These are phyloP conservation scores for Pneumocystis wakefieldiae DNA, from an alignment of 1,139 yeast genomes.

Conservation along the genomic window DNA sequence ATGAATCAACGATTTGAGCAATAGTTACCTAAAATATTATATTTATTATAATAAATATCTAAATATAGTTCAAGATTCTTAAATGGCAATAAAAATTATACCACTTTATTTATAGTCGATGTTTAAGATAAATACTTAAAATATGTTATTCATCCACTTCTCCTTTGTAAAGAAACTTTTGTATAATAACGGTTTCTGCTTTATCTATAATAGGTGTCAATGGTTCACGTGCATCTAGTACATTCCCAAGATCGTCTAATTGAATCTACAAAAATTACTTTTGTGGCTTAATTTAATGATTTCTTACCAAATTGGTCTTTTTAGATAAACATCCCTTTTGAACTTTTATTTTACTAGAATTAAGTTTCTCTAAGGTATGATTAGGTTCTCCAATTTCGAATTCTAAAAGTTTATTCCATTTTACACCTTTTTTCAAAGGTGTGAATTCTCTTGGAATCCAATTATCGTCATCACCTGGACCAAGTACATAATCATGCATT, in stretches of 20 bases:
- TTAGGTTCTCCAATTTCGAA: slow-evolving; percentile 1
- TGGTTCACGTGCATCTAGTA: slow-evolving; percentile 5
- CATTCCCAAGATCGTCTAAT: slow-evolving; percentile 10
- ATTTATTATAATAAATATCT: not conserved
- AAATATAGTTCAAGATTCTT: not conserved
- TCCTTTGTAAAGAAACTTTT: slow-evolving; percentile 9
- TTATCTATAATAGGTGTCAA: slow-evolving; percentile 9
- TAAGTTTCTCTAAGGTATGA: slow-evolving; percentile 6
- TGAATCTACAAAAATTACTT: not conserved
- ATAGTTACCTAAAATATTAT: not conserved
- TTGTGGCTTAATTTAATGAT: not conserved
- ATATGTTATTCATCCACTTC: slow-evolving; percentile 8
- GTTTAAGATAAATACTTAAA: not conserved
- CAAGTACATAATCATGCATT: slow-evolving; percentile 6
- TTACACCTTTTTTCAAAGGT: slow-evolving; percentile 8
- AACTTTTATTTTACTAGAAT: not conserved
- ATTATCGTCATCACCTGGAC: slow-evolving; percentile 11
- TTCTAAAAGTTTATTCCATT: slow-evolving; percentile 8
- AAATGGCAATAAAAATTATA: not conserved
- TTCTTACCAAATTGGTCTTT: not conserved
- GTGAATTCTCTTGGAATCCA: slow-evolving; percentile 5
- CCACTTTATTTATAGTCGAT: not conserved
- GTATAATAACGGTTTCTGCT: slow-evolving; percentile 8
- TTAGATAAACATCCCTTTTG: slow-evolving; percentile 5
- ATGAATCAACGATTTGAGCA: not conserved